Conservation (phyloP, 2,329 filamentous ascomycete species). For the Madurella mycetomatis region DNA sequence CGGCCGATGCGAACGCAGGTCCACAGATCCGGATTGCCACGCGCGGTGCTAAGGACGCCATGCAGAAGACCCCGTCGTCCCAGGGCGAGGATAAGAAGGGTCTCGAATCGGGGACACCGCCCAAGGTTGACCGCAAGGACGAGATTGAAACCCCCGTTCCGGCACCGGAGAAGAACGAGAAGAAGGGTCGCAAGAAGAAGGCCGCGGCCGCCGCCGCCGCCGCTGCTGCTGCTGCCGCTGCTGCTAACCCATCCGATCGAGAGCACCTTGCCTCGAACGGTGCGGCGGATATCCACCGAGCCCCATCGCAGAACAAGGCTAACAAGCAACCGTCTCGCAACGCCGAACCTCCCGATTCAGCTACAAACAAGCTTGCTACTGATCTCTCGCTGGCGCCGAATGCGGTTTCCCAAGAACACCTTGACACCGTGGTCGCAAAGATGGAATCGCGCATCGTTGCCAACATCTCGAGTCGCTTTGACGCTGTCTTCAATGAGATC, state of each 20-base stretch:
- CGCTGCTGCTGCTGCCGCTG: conserved; percentile 39
- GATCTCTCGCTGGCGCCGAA: conserved; percentile 27
- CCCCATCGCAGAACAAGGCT: conserved; percentile 31
- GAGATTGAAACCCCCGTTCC: conserved; percentile 39
- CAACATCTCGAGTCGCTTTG: conserved; percentile 44
- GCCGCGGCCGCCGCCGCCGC: conserved; percentile 39
- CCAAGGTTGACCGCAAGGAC: conserved; percentile 45
- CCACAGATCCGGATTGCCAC: conserved; percentile 34
- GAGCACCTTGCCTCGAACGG: conserved; percentile 41
- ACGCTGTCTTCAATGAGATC: conserved; percentile 51
- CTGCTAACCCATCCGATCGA: conserved; percentile 13
- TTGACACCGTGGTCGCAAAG: conserved; percentile 51
- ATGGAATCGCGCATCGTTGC: conserved; percentile 49
- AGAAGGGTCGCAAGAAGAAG: conserved; percentile 65
- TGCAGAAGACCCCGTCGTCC: conserved; percentile 30
- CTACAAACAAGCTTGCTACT: conserved; percentile 17
- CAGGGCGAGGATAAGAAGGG: conserved; percentile 32
- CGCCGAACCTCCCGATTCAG: conserved; percentile 23
- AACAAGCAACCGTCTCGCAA: conserved; percentile 30
- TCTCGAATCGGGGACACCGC: conserved; percentile 31
- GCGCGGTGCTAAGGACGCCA: conserved; percentile 35
- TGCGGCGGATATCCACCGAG: conserved; percentile 32
- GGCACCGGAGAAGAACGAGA: conserved; percentile 55
- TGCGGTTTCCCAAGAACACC: conserved; percentile 40
- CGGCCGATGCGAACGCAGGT: conserved; percentile 33